Percentiles rank a stretch among this genome's conserved stretches.
phyloP scores from a whole-genome alignment of 148 eudicot species.

The Selenicereus undatus region DNA sequence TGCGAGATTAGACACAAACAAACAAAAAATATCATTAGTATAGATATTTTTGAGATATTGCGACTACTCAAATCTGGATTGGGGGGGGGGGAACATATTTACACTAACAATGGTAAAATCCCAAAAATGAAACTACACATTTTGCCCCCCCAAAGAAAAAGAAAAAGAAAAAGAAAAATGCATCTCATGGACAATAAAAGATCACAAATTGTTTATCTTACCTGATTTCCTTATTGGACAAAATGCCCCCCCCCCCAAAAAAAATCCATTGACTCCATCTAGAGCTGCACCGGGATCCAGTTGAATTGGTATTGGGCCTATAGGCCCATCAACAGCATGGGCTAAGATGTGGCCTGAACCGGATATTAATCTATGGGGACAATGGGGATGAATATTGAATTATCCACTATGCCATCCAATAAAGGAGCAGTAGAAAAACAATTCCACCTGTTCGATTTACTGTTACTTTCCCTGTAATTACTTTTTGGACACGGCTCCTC shows the following conservation, averaged over 20 bases:
- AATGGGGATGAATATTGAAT: neutral
- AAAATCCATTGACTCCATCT: too few species aligned
- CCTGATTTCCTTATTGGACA: too few species aligned
- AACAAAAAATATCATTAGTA: too few species aligned
- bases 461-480: neutral
- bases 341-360: neutral
- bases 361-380: neutral
- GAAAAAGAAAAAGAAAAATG: neutral
- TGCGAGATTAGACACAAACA: too few species aligned
- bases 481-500: neutral
- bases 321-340: neutral
- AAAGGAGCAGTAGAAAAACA: neutral
- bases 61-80: neutral
- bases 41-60: too few species aligned
- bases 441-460: neutral
- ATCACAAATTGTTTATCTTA: too few species aligned
- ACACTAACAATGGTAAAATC: neutral
- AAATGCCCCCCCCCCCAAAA: too few species aligned
- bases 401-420: slow-evolving; percentile 8
- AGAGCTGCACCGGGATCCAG: neutral
- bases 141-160: too few species aligned
- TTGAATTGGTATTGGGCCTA: neutral
- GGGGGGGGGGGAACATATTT: neutral
- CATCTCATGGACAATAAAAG: neutral
- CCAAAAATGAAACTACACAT: neutral